phyloP scores from a whole-genome alignment of 441 rosid species.

The Flueggea neowawraea region DNA sequence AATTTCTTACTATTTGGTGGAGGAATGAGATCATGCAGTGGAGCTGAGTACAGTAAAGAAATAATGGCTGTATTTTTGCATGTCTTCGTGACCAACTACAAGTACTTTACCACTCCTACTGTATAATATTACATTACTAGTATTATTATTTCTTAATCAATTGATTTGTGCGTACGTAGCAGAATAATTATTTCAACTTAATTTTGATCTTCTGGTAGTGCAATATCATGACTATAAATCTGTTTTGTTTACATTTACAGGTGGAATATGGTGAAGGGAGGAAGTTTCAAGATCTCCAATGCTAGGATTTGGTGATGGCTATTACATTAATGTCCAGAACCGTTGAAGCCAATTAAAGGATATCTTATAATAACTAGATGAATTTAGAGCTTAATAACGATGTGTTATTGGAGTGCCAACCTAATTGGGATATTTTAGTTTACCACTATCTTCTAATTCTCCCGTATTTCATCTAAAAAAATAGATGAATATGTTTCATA shows the following conservation, averaged over 20 bases:
- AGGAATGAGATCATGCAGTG: neutral
- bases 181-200: too few species aligned
- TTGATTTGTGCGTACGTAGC: neutral
- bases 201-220: too few species aligned
- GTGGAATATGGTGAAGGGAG: slow-evolving; percentile 19
- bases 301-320: slow-evolving; percentile 23
- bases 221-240: too few species aligned
- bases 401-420: too few species aligned
- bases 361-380: too few species aligned
- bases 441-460: too few species aligned
- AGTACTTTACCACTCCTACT: neutral
- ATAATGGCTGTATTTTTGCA: neutral
- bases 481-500: too few species aligned
- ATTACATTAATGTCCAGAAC: slow-evolving; percentile 12
- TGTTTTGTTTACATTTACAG: neutral
- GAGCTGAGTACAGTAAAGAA: neutral
- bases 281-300: slow-evolving; percentile 19
- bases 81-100: slow-evolving; percentile 1
- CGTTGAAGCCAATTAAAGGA: too few species aligned
- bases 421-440: too few species aligned
- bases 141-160: neutral
- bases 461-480: too few species aligned
- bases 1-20: neutral
- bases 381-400: too few species aligned
- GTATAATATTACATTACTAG: too few species aligned